A percentile compares a stretch with the other conserved stretches of the same genome.
Evolutionary conservation across 108 stramenopile genomes (phyloP).

Genomic region (Skeletonema potamos): DNA sequence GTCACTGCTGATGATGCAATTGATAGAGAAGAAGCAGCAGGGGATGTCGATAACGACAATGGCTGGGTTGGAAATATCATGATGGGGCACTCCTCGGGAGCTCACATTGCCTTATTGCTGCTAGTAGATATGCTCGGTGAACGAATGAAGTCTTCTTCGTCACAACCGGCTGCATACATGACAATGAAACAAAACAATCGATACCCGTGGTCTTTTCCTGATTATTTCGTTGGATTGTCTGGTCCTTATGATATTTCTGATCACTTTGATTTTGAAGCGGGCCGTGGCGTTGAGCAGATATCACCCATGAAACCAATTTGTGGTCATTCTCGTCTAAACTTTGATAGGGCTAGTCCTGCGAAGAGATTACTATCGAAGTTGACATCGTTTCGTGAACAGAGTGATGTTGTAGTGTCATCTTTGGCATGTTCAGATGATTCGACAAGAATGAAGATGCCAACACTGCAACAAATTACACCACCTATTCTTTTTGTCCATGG

Average conservation of each 20-base stretch:
- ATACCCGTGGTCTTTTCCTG: slow-evolving; percentile 2
- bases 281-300: slow-evolving; percentile 81
- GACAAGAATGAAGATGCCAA: neutral
- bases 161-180: neutral
- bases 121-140: slow-evolving; percentile 49
- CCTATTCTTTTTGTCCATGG: slow-evolving; percentile 69
- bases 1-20: slow-evolving; percentile 13
- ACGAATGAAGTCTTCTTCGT: slow-evolving; percentile 3
- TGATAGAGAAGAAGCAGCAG: slow-evolving; percentile 23
- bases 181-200: neutral
- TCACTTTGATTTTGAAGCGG: slow-evolving; percentile 87
- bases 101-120: slow-evolving; percentile 71
- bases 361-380: slow-evolving; percentile 23
- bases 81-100: slow-evolving; percentile 79
- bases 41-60: neutral
- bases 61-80: slow-evolving; percentile 51
- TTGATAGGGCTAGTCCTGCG: slow-evolving; percentile 58
- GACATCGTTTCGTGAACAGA: slow-evolving; percentile 14
- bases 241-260: slow-evolving; percentile 78
- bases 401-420: no score
- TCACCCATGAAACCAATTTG: slow-evolving; percentile 78
- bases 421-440: neutral
- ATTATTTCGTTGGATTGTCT: slow-evolving; percentile 67
- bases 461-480: slow-evolving; percentile 34
- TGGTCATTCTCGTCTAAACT: slow-evolving; percentile 61